Conservation (phyloP, 305 asterid species). For the Fraxinus greggii region DNA sequence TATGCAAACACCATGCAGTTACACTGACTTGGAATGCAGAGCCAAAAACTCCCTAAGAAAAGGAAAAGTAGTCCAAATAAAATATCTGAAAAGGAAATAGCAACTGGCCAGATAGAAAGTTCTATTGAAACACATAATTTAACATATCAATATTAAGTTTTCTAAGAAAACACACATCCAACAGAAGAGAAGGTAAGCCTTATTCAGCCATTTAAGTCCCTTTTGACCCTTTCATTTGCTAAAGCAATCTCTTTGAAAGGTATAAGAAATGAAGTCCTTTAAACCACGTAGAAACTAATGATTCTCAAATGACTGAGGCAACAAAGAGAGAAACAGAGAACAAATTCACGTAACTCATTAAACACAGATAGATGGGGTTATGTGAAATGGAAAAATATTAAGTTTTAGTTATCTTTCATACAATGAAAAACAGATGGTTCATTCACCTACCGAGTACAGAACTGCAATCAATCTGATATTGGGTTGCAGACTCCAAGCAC, state of each 20-base stretch:
- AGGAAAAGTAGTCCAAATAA: not conserved
- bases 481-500: constrained; percentile 72
- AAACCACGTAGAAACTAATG: constrained; percentile 1
- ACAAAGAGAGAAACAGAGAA: not conserved
- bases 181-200: not conserved
- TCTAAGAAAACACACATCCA: not conserved
- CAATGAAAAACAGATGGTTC: not conserved
- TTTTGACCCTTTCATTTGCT: not conserved
- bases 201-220: not conserved
- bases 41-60: constrained; percentile 65
- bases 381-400: not conserved
- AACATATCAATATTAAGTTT: constrained; percentile 1
- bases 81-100: not conserved
- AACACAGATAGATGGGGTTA: not conserved
- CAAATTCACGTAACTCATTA: not conserved
- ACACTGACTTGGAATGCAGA: constrained; percentile 80
- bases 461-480: constrained; percentile 60
- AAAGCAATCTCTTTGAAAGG: not conserved
- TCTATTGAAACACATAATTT: not conserved
- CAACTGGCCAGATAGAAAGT: not conserved
- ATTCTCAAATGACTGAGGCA: not conserved
- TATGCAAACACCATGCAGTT: constrained; percentile 62
- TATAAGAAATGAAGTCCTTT: not conserved
- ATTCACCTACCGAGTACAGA: constrained; percentile 66
- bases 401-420: not conserved